Conservation (phyloP, 2,329 filamentous ascomycete species). For the Penicillium sp. region DNA sequence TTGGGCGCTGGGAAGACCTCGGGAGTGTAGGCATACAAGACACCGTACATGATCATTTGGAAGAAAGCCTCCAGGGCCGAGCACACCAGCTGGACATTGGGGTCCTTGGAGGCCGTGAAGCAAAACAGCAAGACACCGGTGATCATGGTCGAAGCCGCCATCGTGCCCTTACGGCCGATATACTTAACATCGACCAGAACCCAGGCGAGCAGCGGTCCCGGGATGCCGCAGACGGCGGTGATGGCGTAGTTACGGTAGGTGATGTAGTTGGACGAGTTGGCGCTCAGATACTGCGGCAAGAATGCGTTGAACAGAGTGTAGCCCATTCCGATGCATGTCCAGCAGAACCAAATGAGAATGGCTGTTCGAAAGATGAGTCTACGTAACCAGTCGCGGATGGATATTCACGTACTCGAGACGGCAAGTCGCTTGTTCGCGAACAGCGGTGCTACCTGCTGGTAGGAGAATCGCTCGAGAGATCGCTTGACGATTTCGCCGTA, state of each 20-base stretch:
- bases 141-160: slow-evolving; percentile 52
- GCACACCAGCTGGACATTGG: slow-evolving; percentile 50
- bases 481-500: slow-evolving; percentile 53
- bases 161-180: slow-evolving; percentile 56
- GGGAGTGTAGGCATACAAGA: slow-evolving; percentile 58
- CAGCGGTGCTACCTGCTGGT: slow-evolving; percentile 64
- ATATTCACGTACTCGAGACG: slow-evolving; percentile 45
- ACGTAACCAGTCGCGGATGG: not conserved
- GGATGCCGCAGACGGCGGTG: slow-evolving; percentile 71
- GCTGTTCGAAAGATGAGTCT: slow-evolving; percentile 28
- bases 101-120: slow-evolving; percentile 52
- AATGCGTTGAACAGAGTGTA: slow-evolving; percentile 89
- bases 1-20: slow-evolving; percentile 57
- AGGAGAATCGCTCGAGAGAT: slow-evolving; percentile 65
- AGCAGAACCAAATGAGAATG: slow-evolving; percentile 68
- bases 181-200: slow-evolving; percentile 70
- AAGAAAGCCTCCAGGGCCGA: slow-evolving; percentile 54
- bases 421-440: slow-evolving; percentile 51
- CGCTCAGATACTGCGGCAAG: slow-evolving; percentile 72
- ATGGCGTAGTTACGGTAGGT: slow-evolving; percentile 79
- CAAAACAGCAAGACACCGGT: slow-evolving; percentile 55
- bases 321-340: slow-evolving; percentile 79
- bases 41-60: slow-evolving; percentile 55
- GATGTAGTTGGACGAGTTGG: slow-evolving; percentile 33
- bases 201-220: slow-evolving; percentile 71